These are phyloP conservation scores for Rhizodiscina lignyota DNA, from an alignment of 495 filamentous ascomycete genomes.

Conservation along the genomic window DNA sequence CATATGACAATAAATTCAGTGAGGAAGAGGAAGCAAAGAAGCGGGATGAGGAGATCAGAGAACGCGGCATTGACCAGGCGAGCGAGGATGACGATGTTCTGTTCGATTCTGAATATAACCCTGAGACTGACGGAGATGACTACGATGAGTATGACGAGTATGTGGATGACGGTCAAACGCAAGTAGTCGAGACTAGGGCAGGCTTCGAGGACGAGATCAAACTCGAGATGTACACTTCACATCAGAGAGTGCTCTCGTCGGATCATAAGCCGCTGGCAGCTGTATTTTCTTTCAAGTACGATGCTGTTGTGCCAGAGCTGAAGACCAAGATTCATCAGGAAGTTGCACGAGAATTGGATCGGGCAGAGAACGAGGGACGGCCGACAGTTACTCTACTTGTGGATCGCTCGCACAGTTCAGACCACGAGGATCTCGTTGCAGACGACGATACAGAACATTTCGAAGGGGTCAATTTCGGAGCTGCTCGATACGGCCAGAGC, in stretches of 20 bases:
- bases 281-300: constrained; percentile 63
- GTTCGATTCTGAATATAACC: constrained; percentile 86
- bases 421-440: background rate
- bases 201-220: constrained; percentile 45
- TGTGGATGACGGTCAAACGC: constrained; percentile 25
- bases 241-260: constrained; percentile 77
- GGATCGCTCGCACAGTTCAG: constrained; percentile 31
- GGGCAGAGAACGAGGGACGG: constrained; percentile 79
- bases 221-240: constrained; percentile 66
- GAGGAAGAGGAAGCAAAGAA: constrained; percentile 51
- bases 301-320: constrained; percentile 66
- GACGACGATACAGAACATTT: constrained; percentile 4
- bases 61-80: constrained; percentile 54
- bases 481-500: constrained; percentile 47
- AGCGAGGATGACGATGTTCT: constrained; percentile 63
- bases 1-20: constrained; percentile 48
- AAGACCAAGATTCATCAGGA: constrained; percentile 74
- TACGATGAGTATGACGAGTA: constrained; percentile 41
- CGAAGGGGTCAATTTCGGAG: constrained; percentile 51
- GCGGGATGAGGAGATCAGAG: constrained; percentile 72
- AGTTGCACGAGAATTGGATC: constrained; percentile 75
- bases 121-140: constrained; percentile 47
- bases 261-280: constrained; percentile 89
- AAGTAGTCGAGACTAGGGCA: constrained; percentile 30
- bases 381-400: constrained; percentile 74